Conservation (phyloP, 495 filamentous ascomycete species). For the Penicillium angulare region DNA sequence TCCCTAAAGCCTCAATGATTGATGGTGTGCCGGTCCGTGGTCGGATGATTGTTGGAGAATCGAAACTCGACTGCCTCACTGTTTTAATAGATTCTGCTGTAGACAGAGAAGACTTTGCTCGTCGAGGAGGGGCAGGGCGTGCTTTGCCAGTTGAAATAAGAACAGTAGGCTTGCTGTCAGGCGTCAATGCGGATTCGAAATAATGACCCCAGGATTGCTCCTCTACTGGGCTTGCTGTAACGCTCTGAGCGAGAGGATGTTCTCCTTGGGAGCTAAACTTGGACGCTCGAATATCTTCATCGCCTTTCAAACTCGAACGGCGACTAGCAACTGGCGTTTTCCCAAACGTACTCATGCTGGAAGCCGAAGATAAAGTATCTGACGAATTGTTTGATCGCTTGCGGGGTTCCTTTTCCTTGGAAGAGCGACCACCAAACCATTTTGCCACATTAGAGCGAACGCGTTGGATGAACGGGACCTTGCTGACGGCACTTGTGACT, state of each 20-base stretch:
- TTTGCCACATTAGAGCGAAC: slow-evolving; percentile 53
- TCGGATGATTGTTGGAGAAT: slow-evolving; percentile 23
- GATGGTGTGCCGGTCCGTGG: slow-evolving; percentile 43
- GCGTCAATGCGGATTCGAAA: slow-evolving; percentile 23
- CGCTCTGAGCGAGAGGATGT: slow-evolving; percentile 81
- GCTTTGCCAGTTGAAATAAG: slow-evolving; percentile 32
- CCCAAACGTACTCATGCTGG: slow-evolving; percentile 31
- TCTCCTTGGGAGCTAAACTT: slow-evolving; percentile 54
- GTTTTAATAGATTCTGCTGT: slow-evolving; percentile 63
- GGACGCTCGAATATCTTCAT: slow-evolving; percentile 52
- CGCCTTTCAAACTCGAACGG: slow-evolving; percentile 67
- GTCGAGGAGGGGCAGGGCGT: slow-evolving; percentile 47
- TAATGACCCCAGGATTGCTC: slow-evolving; percentile 41
- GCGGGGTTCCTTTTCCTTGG: slow-evolving; percentile 54
- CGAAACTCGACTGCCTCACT: slow-evolving; percentile 44
- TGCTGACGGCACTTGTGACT: slow-evolving; percentile 85
- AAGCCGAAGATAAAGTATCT: slow-evolving; percentile 32
- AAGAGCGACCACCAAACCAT: slow-evolving; percentile 58
- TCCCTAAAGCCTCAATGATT: slow-evolving; percentile 48
- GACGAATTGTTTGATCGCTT: slow-evolving; percentile 41
- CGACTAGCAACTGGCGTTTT: slow-evolving; percentile 48
- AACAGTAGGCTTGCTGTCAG: slow-evolving; percentile 31
- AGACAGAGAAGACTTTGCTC: slow-evolving; percentile 57
- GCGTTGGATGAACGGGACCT: slow-evolving; percentile 80
- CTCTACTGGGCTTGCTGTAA: slow-evolving; percentile 68